Conservation (phyloP, 1,284 basidiomycete species). For the Kwoniella shivajii region DNA sequence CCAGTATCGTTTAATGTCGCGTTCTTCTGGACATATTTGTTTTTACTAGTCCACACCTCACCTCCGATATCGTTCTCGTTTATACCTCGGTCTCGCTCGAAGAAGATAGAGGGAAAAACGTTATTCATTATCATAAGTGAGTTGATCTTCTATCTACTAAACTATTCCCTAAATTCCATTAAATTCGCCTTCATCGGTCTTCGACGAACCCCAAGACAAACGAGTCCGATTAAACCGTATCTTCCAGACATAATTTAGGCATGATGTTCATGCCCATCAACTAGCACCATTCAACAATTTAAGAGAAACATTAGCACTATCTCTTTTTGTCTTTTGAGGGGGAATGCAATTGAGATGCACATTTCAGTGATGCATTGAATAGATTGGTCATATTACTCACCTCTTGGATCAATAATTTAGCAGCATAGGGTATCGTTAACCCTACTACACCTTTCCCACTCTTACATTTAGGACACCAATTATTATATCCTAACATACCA, state of each 20-base stretch:
- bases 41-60: no score
- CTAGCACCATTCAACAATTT: constrained; percentile 57
- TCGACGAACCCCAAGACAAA: no score
- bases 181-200: neutral
- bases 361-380: neutral
- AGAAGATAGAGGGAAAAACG: neutral
- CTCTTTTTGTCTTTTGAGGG: neutral
- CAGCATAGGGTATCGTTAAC: constrained; percentile 97
- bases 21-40: no score
- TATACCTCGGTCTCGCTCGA: no score
- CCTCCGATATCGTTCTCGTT: no score
- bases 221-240: constrained; percentile 39
- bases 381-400: constrained; percentile 56
- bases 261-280: constrained; percentile 95
- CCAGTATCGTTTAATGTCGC: no score
- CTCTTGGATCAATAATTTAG: constrained; percentile 96
- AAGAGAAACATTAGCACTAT: constrained; percentile 6
- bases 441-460: constrained; percentile 94
- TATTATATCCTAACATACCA: constrained; percentile 92
- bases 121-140: neutral
- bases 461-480: constrained; percentile 93
- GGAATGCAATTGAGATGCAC: neutral
- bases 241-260: constrained; percentile 76
- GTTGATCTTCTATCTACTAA: neutral
- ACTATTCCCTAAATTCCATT: neutral